Base-by-base conservation (phyloP, 495 filamentous ascomycete genomes). In the Staphylotrichum longicolle region DNA sequence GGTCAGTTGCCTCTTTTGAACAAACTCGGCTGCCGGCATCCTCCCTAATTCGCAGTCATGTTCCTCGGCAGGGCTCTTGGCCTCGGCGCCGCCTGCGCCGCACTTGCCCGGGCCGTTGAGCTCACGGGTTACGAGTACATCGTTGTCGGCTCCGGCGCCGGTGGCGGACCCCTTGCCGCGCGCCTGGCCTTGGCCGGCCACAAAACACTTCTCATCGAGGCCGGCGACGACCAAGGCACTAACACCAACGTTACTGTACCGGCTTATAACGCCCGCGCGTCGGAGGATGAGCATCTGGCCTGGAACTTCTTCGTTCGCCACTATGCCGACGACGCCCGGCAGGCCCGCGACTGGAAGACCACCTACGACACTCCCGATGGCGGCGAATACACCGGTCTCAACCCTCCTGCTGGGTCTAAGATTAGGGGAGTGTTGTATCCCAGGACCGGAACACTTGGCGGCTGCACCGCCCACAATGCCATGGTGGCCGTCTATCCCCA, bases 131-230 rank as follows among this genome's bases (percentile, higher is more conserved):
- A 87, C 66, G 86, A 88, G 50, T 88, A 87, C 67, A 75, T 88
- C 40, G 75, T 88, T 8, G 80, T 88, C 3, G 86, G 86, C n/a
- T 83, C 80, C 42, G 86, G 86, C 12, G 78, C 86, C 5, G 85
- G 86, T 11, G 85, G 85, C 12, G 82, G 82, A 12, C 84, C 83
- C 1, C 69, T 88, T 7, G 85, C 85, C 7, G 81, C 83, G 15
- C 77, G 81, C 10, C 78, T 88, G 3, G 85, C 85, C 7, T 72
- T 82, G n/a, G 81, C 82, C 15, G 84, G 84, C 3, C 77, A 83
- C 69, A 83, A 75, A 55, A 80, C 80, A 0, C 78, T 87, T 2
- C 71, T 88, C 4, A 74, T 88, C 45, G 85, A 88, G 55, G 80
- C 85, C 12, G 85, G 85, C 37, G 76, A 78, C 63, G 82, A 87